These are phyloP conservation scores for Xylariaceae sp. DNA, from an alignment of 2,329 filamentous ascomycete species.

Conservation along the genomic window DNA sequence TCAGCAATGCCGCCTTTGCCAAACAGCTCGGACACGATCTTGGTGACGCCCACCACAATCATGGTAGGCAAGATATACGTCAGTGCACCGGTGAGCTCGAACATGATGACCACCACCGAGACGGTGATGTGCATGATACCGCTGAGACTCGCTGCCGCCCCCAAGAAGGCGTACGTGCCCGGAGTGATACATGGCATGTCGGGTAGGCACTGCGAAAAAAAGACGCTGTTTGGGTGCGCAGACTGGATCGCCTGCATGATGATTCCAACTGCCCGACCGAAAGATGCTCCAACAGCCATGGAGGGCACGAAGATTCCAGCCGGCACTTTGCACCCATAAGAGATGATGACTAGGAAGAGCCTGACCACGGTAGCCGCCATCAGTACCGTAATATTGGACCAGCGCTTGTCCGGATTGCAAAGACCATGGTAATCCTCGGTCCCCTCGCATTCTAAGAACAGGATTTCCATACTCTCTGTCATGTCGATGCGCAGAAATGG, in stretches of 20 bases:
- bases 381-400: slow-evolving; percentile 71
- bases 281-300: slow-evolving; percentile 93
- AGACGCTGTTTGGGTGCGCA: slow-evolving; percentile 69
- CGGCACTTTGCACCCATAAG: slow-evolving; percentile 95
- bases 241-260: slow-evolving; percentile 86
- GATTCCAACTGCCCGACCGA: slow-evolving; percentile 90
- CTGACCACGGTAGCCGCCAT: slow-evolving; percentile 73
- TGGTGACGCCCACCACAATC: slow-evolving; percentile 97
- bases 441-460: slow-evolving; percentile 90
- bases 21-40: slow-evolving; percentile 82
- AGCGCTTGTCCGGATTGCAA: slow-evolving; percentile 71
- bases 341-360: slow-evolving; percentile 82
- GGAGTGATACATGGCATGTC: slow-evolving; percentile 95
- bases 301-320: slow-evolving; percentile 97
- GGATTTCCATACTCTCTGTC: slow-evolving; percentile 98
- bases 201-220: slow-evolving; percentile 83
- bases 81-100: slow-evolving; percentile 92
- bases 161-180: slow-evolving; percentile 92
- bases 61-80: slow-evolving; percentile 97
- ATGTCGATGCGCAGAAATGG: slow-evolving; percentile 94
- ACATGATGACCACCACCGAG: slow-evolving; percentile 98
- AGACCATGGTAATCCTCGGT: slow-evolving; percentile 82
- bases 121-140: slow-evolving; percentile 98
- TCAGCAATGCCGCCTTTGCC: slow-evolving; percentile 97
- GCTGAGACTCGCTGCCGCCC: slow-evolving; percentile 81